Evolutionary conservation across 1,284 basidiomycete genomes (phyloP).

Genomic region (Boletellus deceptivus): DNA sequence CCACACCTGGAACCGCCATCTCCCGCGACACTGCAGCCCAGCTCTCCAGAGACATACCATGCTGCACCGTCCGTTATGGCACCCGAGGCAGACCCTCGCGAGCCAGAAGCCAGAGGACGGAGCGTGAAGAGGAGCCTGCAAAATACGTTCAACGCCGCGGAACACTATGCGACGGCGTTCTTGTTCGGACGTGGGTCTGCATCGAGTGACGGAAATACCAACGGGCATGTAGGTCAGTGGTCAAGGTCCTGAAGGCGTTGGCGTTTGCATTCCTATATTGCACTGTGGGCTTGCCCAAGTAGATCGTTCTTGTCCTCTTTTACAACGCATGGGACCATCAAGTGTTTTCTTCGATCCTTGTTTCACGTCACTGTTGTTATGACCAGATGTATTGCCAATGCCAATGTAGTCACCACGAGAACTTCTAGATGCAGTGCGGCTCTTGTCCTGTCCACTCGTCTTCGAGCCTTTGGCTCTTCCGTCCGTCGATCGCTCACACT

Average conservation of each 20-base stretch:
- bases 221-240: slow-evolving; percentile 27
- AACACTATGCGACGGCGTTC: slow-evolving; percentile 63
- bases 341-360: slow-evolving; percentile 2
- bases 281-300: slow-evolving; percentile 1
- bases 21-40: slow-evolving; percentile 23
- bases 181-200: slow-evolving; percentile 49
- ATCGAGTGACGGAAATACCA: slow-evolving; percentile 25
- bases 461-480: neutral
- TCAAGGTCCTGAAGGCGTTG: slow-evolving; percentile 21
- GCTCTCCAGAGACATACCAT: slow-evolving; percentile 38
- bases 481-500: neutral
- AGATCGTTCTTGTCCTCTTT: slow-evolving; percentile 10
- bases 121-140: slow-evolving; percentile 63
- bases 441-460: no score
- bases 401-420: slow-evolving; percentile 14
- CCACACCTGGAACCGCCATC: slow-evolving; percentile 26
- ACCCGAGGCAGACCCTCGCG: slow-evolving; percentile 26
- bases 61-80: slow-evolving; percentile 43
- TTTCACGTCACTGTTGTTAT: slow-evolving; percentile 25
- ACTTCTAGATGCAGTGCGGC: neutral
- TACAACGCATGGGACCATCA: slow-evolving; percentile 14
- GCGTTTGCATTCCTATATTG: slow-evolving; percentile 13
- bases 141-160: slow-evolving; percentile 63
- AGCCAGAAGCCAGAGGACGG: slow-evolving; percentile 47
- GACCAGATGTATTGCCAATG: slow-evolving; percentile 21